Percentiles rank a stretch among this genome's conserved stretches.
phyloP scores from a whole-genome alignment of 2,329 filamentous ascomycete species.

The Ampelomyces quisqualis region DNA sequence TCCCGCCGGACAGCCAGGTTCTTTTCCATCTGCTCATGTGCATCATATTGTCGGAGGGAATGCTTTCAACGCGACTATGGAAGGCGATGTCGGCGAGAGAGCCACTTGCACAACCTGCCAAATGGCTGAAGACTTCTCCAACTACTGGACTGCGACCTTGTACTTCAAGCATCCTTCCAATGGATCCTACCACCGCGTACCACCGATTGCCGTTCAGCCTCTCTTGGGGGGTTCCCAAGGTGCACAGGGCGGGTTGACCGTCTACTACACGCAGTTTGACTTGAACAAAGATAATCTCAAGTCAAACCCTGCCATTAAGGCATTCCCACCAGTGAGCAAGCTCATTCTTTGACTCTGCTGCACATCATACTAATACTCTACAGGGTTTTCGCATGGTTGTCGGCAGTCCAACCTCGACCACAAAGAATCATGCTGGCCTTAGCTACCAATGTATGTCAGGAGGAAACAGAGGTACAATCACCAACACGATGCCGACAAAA shows the following conservation, averaged over 20 bases:
- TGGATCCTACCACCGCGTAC: conserved; percentile 29
- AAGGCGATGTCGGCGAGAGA: conserved; percentile 21
- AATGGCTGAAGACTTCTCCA: conserved; percentile 26
- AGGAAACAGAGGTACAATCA: conserved; percentile 21
- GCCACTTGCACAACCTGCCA: conserved; percentile 32
- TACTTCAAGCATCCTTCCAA: conserved; percentile 33
- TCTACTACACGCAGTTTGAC: conserved; percentile 37
- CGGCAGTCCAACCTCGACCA: conserved; percentile 32
- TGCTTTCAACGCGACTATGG: conserved; percentile 30
- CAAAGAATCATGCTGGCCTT: conserved; percentile 21
- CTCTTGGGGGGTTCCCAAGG: conserved; percentile 26
- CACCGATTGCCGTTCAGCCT: conserved; percentile 24
- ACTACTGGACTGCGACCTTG: conserved; percentile 28
- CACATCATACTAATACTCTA: conserved; percentile 1
- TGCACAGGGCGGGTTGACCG: conserved; percentile 27
- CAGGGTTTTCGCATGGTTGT: conserved; percentile 35
- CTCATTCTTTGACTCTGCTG: background rate
- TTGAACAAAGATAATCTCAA: conserved; percentile 35
- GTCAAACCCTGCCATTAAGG: conserved; percentile 19
- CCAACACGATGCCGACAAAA: conserved; percentile 21
- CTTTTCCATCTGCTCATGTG: conserved; percentile 23
- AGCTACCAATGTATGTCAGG: conserved; percentile 26
- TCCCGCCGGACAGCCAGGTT: conserved; percentile 26
- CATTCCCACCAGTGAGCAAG: conserved; percentile 23
- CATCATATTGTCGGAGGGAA: conserved; percentile 35